A percentile compares a stretch with the other conserved stretches of the same genome.
These are phyloP conservation scores for Fusarium irregulare DNA, from an alignment of 2,329 filamentous ascomycete genomes.

Conservation along the genomic window DNA sequence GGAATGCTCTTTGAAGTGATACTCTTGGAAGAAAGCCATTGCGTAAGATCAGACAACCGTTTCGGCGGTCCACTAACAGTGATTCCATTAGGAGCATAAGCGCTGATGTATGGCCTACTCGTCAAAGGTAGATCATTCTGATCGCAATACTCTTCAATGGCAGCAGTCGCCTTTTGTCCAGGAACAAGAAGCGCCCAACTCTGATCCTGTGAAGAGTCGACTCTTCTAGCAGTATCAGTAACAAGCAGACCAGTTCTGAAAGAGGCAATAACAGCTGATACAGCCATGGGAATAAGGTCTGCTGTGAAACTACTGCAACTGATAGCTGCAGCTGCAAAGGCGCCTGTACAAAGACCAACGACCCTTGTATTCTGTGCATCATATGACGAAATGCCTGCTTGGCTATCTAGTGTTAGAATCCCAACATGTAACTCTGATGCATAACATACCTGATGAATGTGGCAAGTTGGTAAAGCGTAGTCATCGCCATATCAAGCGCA, in stretches of 20 bases:
- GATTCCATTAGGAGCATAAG: conserved; percentile 33
- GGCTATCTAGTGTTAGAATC: background rate
- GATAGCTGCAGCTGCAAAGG: conserved; percentile 36
- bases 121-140: conserved; percentile 18
- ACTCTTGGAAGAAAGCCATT: conserved; percentile 4
- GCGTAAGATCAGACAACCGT: conserved; percentile 22
- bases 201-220: conserved; percentile 10
- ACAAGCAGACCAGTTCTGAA: conserved; percentile 36
- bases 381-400: conserved; percentile 30
- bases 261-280: conserved; percentile 23
- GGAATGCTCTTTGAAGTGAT: conserved; percentile 28
- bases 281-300: conserved; percentile 34
- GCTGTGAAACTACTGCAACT: conserved; percentile 37
- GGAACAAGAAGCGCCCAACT: conserved; percentile 38
- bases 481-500: conserved; percentile 40
- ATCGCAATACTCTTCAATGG: conserved; percentile 10
- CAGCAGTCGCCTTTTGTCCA: conserved; percentile 8
- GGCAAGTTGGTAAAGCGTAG: conserved; percentile 36
- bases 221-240: conserved; percentile 22
- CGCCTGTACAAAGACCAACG: conserved; percentile 38
- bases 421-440: background rate
- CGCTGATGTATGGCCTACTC: conserved; percentile 36
- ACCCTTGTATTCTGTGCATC: conserved; percentile 28
- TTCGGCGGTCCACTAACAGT: conserved; percentile 35
- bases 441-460: conserved; percentile 28